phyloP scores from a whole-genome alignment of 176 grass and related monocot genomes.

The Elaeis guineensis region DNA sequence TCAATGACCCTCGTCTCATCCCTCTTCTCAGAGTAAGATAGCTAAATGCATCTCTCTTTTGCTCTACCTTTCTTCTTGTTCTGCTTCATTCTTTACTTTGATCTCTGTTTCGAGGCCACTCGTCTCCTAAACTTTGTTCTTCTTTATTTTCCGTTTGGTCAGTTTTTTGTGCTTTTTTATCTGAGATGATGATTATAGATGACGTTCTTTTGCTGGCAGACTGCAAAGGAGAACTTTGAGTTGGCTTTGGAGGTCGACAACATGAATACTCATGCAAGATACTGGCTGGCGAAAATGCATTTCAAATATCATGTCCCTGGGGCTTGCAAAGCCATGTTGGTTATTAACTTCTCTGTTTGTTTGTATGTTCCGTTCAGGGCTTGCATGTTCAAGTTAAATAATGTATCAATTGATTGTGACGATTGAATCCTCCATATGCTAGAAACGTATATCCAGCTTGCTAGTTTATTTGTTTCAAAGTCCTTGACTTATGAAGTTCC shows the following conservation, averaged over 20 bases:
- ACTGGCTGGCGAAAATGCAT: constrained; percentile 88
- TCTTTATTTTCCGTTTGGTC: not conserved
- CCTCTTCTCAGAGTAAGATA: constrained; percentile 62
- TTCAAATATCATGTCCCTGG: constrained; percentile 95
- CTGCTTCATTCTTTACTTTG: not conserved
- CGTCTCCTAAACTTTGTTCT: no score
- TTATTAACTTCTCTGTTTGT: constrained; percentile 8
- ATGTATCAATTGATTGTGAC: no score
- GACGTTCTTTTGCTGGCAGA: constrained; percentile 29
- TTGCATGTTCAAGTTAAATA: no score
- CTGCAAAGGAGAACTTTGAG: constrained; percentile 88
- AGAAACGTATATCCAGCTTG: no score
- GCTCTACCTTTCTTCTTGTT: not conserved
- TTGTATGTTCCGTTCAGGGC: not conserved
- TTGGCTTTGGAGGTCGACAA: constrained; percentile 79
- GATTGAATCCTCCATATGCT: no score
- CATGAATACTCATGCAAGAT: constrained; percentile 80
- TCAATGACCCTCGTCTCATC: constrained; percentile 69
- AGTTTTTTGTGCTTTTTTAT: constrained; percentile 3
- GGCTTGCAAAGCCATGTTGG: constrained; percentile 85
- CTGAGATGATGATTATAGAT: not conserved
- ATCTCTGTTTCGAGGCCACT: no score
- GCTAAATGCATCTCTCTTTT: not conserved
- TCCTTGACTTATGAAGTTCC: no score
- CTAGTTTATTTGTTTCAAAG: no score